Evolutionary conservation across 2,329 filamentous ascomycete genomes (phyloP), one percentile per base, ranked within the genome.

Genomic region (Dissoconium aciculare): DNA sequence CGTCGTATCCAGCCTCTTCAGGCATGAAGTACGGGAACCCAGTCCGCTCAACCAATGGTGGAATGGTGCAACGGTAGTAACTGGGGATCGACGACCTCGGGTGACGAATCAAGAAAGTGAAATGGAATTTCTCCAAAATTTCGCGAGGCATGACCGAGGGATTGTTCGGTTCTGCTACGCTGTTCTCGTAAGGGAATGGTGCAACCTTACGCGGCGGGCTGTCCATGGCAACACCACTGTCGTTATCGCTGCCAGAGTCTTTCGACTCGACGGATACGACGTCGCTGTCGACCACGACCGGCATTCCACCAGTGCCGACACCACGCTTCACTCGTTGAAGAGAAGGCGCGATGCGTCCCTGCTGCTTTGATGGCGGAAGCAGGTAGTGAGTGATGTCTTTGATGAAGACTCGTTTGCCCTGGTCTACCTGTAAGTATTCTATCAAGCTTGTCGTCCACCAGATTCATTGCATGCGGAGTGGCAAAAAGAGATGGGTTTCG

Each of bases 381-480:
- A 94, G 66, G 56, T 95, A 95, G 58, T 94, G 78, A 33, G 80
- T 77, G 62, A 95, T 98, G 56, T 95, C 89, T 58, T 98, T 98
- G 69, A 98, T 89, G 62, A 95, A 94, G 47, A 92, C 63, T 45
- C 87, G 80, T 63, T 92, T 93, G 48, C 75, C 79, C 80, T 91
- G 45, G 39, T 25, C 8, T 33, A 13, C 15, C n/a, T 31, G 43
- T 37, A 39, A 43, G 38, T 33, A 33, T 14, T n/a, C n/a, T n/a
- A n/a, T n/a, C n/a, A n/a, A 11, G 19, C 23, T 25, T 11, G 23
- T n/a, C n/a, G n/a, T n/a, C n/a, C n/a, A n/a, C n/a, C n/a, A n/a
- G n/a, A n/a, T n/a, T n/a, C n/a, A n/a, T n/a, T n/a, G n/a, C n/a
- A n/a, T n/a, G n/a, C n/a, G n/a, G n/a, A n/a, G n/a, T n/a, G n/a